These are phyloP conservation scores for Allium sativum DNA, from an alignment of 106 monocot species.

Conservation along the genomic window DNA sequence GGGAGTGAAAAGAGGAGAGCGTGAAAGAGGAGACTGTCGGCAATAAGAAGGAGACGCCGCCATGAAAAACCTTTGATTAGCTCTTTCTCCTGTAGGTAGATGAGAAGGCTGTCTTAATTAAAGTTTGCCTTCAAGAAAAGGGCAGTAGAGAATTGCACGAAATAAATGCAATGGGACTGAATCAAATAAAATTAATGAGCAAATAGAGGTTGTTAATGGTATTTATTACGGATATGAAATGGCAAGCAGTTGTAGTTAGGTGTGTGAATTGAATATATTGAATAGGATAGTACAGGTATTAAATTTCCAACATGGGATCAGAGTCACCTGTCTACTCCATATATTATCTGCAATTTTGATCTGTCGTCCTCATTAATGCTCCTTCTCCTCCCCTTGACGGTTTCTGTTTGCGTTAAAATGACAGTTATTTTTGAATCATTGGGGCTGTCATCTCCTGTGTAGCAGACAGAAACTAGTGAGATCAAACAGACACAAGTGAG, in stretches of 20 bases:
- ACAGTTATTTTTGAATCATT: no score
- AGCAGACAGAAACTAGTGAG: no score
- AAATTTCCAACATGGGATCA: neutral
- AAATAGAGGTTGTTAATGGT: neutral
- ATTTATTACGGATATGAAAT: neutral
- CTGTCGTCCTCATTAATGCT: no score
- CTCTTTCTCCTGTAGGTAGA: neutral
- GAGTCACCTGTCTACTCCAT: neutral
- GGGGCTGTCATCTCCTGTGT: no score
- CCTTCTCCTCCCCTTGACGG: no score
- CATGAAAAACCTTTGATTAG: neutral
- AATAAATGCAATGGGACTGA: neutral
- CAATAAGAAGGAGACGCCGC: neutral
- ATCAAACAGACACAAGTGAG: no score
- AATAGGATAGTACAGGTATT: neutral
- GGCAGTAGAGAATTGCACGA: neutral
- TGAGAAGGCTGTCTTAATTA: neutral
- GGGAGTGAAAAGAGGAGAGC: conserved; percentile 3
- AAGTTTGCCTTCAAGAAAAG: neutral
- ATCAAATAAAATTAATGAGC: neutral
- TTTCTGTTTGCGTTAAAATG: no score
- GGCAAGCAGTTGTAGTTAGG: neutral
- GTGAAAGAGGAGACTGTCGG: neutral
- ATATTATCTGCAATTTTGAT: no score
- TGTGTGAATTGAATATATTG: neutral